A percentile compares a stretch with the other conserved stretches of the same genome.
These are phyloP conservation scores for Debaryomyces maramus DNA, from an alignment of 805 yeast species.

Conservation along the genomic window DNA sequence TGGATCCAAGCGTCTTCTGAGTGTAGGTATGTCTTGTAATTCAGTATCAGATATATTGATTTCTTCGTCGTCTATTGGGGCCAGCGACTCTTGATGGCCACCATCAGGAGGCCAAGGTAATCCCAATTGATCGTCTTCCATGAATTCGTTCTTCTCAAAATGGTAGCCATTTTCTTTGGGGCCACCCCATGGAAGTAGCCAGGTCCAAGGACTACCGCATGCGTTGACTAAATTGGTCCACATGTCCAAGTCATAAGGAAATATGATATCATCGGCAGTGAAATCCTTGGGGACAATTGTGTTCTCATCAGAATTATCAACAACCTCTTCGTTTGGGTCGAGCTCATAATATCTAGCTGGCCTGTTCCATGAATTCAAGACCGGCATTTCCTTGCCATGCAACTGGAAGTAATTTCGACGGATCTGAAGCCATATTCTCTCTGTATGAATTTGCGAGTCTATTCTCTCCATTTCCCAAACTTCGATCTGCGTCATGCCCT, in stretches of 20 bases:
- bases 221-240: slow-evolving; percentile 51
- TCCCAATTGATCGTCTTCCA: slow-evolving; percentile 57
- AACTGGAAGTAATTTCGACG: slow-evolving; percentile 43
- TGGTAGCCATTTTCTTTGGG: slow-evolving; percentile 61
- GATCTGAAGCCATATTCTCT: slow-evolving; percentile 52
- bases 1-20: slow-evolving; percentile 37
- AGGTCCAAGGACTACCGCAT: slow-evolving; percentile 62
- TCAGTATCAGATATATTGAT: slow-evolving; percentile 15
- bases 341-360: slow-evolving; percentile 17
- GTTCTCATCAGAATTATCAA: slow-evolving; percentile 6
- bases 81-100: slow-evolving; percentile 41
- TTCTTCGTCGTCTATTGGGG: slow-evolving; percentile 17
- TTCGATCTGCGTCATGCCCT: slow-evolving; percentile 88
- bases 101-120: slow-evolving; percentile 96
- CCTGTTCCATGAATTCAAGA: slow-evolving; percentile 48
- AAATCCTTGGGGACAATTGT: slow-evolving; percentile 36
- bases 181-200: slow-evolving; percentile 72
- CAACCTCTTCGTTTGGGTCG: slow-evolving; percentile 7
- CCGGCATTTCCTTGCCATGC: slow-evolving; percentile 43
- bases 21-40: slow-evolving; percentile 20
- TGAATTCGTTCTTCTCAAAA: slow-evolving; percentile 55
- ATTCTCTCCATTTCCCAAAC: slow-evolving; percentile 88
- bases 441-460: slow-evolving; percentile 60
- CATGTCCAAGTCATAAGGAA: slow-evolving; percentile 80
- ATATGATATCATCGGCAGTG: slow-evolving; percentile 64